Base-by-base conservation (phyloP, 2,329 filamentous ascomycete species). In the Pyricularia sp. region DNA sequence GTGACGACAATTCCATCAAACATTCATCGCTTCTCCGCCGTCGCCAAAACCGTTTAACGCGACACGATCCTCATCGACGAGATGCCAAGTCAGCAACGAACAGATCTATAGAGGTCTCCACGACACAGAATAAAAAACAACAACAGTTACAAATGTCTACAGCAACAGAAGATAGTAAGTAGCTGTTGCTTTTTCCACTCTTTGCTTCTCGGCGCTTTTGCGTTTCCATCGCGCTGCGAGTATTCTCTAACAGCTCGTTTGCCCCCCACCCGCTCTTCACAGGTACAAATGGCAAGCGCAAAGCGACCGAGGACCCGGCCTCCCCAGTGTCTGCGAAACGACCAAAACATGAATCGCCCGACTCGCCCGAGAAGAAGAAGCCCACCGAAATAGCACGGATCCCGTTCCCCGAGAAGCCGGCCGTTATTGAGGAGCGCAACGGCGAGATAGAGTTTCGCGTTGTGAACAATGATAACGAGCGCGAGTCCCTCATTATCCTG, bases 401-500 rank as follows among this genome's bases (percentile, higher is more conserved):
- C 50, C 92, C 92, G 1, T 97, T 95, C 75, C 93, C 93, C 1
- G 93, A 97, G 79, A 97, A 87, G 83, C 87, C 89, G n/a, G 90
- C 90, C n/a, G 90, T 91, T 17, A 80, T 90, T 67, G 90, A 92
- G 78, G 90, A 92, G 77, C 85, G 88, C 71, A 86, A 86, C 75
- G 89, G 90, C 69, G 87, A 90, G 68, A 92, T 92, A 70, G 89
- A 92, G 74, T 92, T 92, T 77, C 84, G 89, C 66, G 90, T 92
- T 11, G 90, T 92, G 71, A 92, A 92, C 78, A 92, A 92, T 73
- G 90, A 92, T 74, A 88, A 88, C 70, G 81, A 83, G 25, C 82
- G 86, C 63, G 88, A 91, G 73, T 90, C 87, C 78, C 86, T 89
- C 69, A 90, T 92, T 73, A 90, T 92, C 73, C 80, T 92, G 70